Evolutionary conservation across 495 filamentous ascomycete genomes (phyloP), one percentile per base, ranked within the genome.

Genomic region (Acidomyces sp.): DNA sequence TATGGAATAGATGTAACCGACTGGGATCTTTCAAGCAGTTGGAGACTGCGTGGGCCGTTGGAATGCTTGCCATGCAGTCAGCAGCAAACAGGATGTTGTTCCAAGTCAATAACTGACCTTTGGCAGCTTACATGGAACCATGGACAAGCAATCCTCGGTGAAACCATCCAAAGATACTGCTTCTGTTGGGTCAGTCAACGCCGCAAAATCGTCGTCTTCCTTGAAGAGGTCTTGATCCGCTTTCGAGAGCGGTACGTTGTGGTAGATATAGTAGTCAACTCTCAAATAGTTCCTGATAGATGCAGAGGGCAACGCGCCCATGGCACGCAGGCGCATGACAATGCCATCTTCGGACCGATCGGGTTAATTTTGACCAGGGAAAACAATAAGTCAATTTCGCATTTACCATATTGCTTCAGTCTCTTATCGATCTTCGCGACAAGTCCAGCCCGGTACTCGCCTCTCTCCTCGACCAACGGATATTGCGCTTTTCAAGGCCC

Each of bases 281-380:
- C 40, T 48, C 11, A 24, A 4, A 26, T 29, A 48, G 34, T 48
- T 43, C 11, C 40, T 39, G 15, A 36, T 48, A 1, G 40, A 37
- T 2, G 45, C 39, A 29, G 35, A 24, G 7, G 24, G 20, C 22
- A 25, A n/a, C 16, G 40, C 43, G 27, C 18, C 5, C 21, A 21
- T 29, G 13, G 37, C 40, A 1, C 39, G 28, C 6, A 10, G 17
- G 10, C 16, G 11, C 35, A 38, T 38, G 17, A 22, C 35, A 12
- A 38, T 38, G 17, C 17, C 35, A 12, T 26, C 22, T 38, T 12
- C 6, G n/a, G 6, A 6, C 16, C 6, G 12, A 21, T 38, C 20
- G 17, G 26, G 9, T 13, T 29, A 29, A 9, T 9, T 29, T 13
- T 29, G 9, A 13, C 26, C 26, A 29, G 26, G 9, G 9, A 11